phyloP scores from a whole-genome alignment of 2,329 filamentous ascomycete species.

The Aspergillus ibericus region DNA sequence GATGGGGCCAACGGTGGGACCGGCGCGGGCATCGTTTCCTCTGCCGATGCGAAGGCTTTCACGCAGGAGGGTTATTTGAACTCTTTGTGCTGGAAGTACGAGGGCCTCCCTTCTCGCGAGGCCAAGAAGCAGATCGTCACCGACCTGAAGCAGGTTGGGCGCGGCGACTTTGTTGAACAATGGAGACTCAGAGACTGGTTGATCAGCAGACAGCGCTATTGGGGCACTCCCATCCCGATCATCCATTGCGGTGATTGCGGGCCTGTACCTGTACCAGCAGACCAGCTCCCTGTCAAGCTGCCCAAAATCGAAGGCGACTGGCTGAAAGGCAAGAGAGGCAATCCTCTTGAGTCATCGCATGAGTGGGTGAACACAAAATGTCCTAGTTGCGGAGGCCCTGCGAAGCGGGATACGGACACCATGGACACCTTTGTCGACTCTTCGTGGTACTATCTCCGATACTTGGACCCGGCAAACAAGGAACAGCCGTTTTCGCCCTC shows the following conservation, averaged over 20 bases:
- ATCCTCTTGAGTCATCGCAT: conserved; percentile 69
- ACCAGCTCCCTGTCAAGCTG: conserved; percentile 73
- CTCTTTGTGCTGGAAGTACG: conserved; percentile 63
- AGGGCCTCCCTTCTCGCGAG: conserved; percentile 62
- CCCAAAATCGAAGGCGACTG: conserved; percentile 69
- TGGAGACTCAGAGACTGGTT: conserved; percentile 89
- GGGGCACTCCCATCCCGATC: conserved; percentile 88
- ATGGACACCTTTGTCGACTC: conserved; percentile 98
- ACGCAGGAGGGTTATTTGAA: conserved; percentile 68
- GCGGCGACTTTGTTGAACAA: conserved; percentile 65
- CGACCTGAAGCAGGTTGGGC: conserved; percentile 49
- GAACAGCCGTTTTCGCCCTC: conserved; percentile 61
- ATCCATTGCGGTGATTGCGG: conserved; percentile 78
- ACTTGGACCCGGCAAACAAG: conserved; percentile 68
- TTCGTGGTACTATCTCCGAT: conserved; percentile 89
- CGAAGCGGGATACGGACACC: conserved; percentile 83
- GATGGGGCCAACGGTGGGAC: conserved; percentile 6
- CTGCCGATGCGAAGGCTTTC: conserved; percentile 56
- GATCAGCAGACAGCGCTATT: conserved; percentile 88
- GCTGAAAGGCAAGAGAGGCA: conserved; percentile 69
- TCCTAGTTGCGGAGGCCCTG: conserved; percentile 66
- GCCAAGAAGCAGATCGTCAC: conserved; percentile 62
- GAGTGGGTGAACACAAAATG: conserved; percentile 76
- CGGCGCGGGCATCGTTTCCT: conserved; percentile 21
- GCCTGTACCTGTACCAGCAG: conserved; percentile 71